These are phyloP conservation scores for Inonotus hispidus DNA, from an alignment of 1,284 basidiomycete species.

Conservation along the genomic window DNA sequence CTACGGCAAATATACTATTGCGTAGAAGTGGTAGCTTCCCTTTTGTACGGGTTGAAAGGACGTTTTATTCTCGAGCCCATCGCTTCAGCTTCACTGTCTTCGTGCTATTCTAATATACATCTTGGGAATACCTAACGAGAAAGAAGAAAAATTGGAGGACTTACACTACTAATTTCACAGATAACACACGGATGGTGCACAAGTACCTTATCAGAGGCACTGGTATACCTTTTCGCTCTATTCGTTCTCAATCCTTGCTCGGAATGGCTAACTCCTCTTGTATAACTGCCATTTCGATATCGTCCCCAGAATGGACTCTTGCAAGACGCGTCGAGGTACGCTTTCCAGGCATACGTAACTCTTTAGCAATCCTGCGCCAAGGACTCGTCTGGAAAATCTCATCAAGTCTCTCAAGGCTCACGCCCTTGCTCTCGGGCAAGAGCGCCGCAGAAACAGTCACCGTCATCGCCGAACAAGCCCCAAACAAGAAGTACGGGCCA, in stretches of 20 bases:
- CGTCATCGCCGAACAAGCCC: conserved; percentile 33
- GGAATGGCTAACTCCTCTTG: neutral
- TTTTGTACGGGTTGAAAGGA: neutral
- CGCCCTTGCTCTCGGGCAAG: conserved; percentile 43
- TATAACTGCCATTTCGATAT: neutral
- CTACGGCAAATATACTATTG: conserved; percentile 85
- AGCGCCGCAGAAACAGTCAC: conserved; percentile 36
- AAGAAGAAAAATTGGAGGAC: no score
- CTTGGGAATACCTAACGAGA: no score
- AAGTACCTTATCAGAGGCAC: no score
- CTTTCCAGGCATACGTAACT: neutral
- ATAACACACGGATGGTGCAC: no score
- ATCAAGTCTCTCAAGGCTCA: conserved; percentile 39
- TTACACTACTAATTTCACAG: no score
- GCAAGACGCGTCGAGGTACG: neutral
- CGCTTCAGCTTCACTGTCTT: neutral
- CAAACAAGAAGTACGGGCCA: conserved; percentile 47
- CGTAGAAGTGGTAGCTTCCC: conserved; percentile 23
- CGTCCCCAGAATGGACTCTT: neutral
- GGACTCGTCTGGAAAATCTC: conserved; percentile 31
- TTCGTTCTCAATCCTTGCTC: neutral
- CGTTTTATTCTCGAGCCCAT: neutral
- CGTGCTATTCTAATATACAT: neutral
- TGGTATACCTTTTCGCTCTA: neutral
- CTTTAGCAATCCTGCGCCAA: conserved; percentile 20